These are phyloP conservation scores for Nicotiana undulata DNA, from an alignment of 257 asterid genomes.

Conservation along the genomic window DNA sequence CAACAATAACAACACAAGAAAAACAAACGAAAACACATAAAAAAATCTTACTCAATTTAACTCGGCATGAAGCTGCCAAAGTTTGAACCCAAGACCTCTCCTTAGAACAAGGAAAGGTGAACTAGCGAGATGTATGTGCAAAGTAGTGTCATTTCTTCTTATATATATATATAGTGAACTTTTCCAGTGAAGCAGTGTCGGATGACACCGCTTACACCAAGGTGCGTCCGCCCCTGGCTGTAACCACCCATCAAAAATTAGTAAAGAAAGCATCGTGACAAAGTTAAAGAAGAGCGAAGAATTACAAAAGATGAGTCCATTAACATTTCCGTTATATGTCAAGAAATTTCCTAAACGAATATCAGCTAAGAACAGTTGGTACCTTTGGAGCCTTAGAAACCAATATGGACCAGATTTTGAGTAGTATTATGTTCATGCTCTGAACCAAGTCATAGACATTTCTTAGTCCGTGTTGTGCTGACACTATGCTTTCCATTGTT, in stretches of 20 bases:
- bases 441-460: conserved; percentile 52
- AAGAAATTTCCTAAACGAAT: neutral
- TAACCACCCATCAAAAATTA: neutral
- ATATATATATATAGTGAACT: no score
- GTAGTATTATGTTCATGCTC: conserved; percentile 47
- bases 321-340: neutral
- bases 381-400: conserved; percentile 78
- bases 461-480: conserved; percentile 77
- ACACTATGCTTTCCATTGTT: conserved; percentile 65
- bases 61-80: no score
- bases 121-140: no score
- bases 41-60: no score
- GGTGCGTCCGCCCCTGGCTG: no score
- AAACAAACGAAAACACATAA: no score
- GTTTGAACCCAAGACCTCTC: no score
- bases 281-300: neutral
- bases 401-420: conserved; percentile 65
- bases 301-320: neutral
- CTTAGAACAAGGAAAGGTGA: no score
- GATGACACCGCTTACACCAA: no score
- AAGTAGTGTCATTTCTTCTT: no score
- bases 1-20: no score
- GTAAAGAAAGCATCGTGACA: neutral
- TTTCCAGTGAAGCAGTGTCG: no score
- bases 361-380: neutral